Base-by-base conservation (phyloP, 306 rosid species). In the Sindora glabra region DNA sequence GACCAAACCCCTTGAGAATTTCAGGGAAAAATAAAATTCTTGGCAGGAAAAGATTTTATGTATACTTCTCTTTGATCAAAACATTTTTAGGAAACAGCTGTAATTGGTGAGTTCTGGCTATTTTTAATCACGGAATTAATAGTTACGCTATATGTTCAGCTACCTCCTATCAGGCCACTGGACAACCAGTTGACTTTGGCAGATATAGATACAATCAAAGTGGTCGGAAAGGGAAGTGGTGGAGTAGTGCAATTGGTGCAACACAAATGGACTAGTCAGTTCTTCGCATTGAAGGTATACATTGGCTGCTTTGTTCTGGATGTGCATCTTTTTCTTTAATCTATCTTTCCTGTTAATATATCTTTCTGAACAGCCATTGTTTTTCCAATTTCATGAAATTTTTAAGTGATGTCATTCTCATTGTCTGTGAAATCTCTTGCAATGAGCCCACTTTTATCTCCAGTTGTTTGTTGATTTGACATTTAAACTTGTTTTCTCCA, bases 241-340 rank as follows among this genome's bases (percentile, higher is more conserved):
- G 99, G 97, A 23, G 94, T 94, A 16, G 99, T 94, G 8, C 99
- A 94, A 67, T 97, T 94, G 47, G 99, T 89, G 77, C 97, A 84
- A 50, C 99, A 89, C 68, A 94, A 94, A 73, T 94, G 99, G 99
- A 80, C 77, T 11, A 95, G 99, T 21, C 82, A 63, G 66, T 69
- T 86, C 49, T 94, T 83, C 71, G 98, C 98, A 26, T 75, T 91
- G 42, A 91, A 91, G 98, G 98, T 92, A 88, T 36, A 56, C n/a
- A n/a, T 55, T 56, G 40, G 21, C 25, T 21, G 37, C 65, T 24
- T 59, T 51, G 56, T 42, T 55, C 24, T 48, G 13, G 59, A 12
- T 29, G 58, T 44, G 24, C 16, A 46, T 48, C 45, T 55, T 53
- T 42, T 55, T 25, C n/a, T 48, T 47, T 25, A 65, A 6, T 26